Base-by-base conservation (phyloP, 177 flowering plant genomes). In the Vitis hybrid region DNA sequence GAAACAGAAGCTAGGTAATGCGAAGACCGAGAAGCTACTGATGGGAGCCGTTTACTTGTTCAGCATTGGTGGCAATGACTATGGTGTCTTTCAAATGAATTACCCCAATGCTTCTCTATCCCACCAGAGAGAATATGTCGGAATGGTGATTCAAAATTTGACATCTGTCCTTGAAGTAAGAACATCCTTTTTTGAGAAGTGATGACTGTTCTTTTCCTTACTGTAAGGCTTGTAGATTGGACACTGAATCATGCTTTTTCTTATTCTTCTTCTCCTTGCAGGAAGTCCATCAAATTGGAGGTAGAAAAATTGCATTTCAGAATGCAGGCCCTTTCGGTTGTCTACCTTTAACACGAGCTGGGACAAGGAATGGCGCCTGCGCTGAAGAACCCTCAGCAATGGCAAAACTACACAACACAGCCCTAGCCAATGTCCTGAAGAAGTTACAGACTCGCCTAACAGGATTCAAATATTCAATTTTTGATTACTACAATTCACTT, bases 221-320 rank as follows among this genome's bases (percentile, higher is more conserved):
- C 24, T 21, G 24, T 21, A 21, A 21, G 24, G 24, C 24, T 21
- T 21, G 24, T 21, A 21, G 24, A 21, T 21, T 21, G 24, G 24
- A 21, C 24, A 21, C 24, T 21, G 24, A 21, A 21, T 21, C 2
- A 21, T 21, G 24, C 24, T 21, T 21, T 21, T 21, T 21, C 24
- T 21, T 21, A 1, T 21, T 21, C 24, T 21, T 21, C 24, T 21
- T 21, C 24, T 21, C 24, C 24, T 21, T 60, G 65, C 72, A 80
- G 83, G 80, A 67, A 49, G 63, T 80, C 15, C 68, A 76, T 66
- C 60, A 62, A 35, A 62, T 52, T 11, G 80, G 83, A 52, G 83
- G 78, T 13, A 68, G 83, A 54, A 80, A 80, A 72, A 68, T 80
- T 14, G 78, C 60, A 48, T 70, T 78, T 57, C 71, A 70, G 11